Evolutionary conservation across 495 filamentous ascomycete genomes (phyloP).

Genomic region (Aspergillus cristatus): DNA sequence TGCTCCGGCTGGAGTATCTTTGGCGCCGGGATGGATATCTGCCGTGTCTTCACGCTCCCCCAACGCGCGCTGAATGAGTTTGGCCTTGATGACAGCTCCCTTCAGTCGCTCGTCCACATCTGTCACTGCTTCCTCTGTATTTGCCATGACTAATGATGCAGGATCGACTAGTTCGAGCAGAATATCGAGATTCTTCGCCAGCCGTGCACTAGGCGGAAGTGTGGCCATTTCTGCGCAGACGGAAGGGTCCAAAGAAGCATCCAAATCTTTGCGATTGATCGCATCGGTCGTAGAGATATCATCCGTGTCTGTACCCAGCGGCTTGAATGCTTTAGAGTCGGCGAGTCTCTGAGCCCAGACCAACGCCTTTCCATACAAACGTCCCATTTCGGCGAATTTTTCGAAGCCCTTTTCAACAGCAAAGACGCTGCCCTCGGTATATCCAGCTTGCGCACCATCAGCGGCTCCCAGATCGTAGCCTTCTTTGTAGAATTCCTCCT

Average conservation of each 20-base stretch:
- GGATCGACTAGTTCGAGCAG: slow-evolving; percentile 72
- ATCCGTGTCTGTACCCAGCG: not conserved
- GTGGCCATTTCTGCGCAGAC: slow-evolving; percentile 31
- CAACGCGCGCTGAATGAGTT: slow-evolving; percentile 66
- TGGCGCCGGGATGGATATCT: slow-evolving; percentile 16
- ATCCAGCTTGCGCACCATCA: slow-evolving; percentile 74
- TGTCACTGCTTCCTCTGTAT: slow-evolving; percentile 74
- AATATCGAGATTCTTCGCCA: slow-evolving; percentile 61
- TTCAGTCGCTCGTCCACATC: slow-evolving; percentile 80
- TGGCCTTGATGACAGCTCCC: slow-evolving; percentile 67
- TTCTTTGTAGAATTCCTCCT: slow-evolving; percentile 78
- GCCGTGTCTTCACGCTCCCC: slow-evolving; percentile 42
- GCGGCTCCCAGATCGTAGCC: slow-evolving; percentile 65
- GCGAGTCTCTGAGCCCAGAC: slow-evolving; percentile 66
- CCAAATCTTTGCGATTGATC: slow-evolving; percentile 6
- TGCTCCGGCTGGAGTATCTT: slow-evolving; percentile 16
- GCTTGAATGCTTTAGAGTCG: slow-evolving; percentile 9
- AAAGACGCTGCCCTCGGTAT: slow-evolving; percentile 78
- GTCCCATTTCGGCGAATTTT: slow-evolving; percentile 74
- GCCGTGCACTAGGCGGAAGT: slow-evolving; percentile 51
- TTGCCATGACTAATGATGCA: slow-evolving; percentile 64
- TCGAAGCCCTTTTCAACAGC: slow-evolving; percentile 90
- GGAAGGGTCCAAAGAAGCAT: slow-evolving; percentile 18
- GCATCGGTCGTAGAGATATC: slow-evolving; percentile 3
- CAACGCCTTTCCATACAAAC: slow-evolving; percentile 67